These are phyloP conservation scores for Colletotrichum eleusines DNA, from an alignment of 2,329 filamentous ascomycete genomes.

Conservation along the genomic window DNA sequence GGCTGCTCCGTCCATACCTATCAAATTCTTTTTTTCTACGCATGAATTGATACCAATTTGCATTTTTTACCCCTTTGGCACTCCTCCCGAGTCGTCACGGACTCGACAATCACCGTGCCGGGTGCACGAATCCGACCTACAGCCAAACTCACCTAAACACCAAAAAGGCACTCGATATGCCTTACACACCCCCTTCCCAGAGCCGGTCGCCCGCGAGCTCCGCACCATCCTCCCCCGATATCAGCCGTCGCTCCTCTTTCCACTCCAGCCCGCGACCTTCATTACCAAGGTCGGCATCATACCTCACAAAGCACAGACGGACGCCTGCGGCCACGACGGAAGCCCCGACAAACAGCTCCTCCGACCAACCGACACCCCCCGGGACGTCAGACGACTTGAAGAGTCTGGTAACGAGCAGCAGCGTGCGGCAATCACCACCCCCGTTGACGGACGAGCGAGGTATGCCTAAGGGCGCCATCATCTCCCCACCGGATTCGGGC, in stretches of 20 bases:
- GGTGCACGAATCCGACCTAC: slow-evolving; percentile 26
- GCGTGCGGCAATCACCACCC: slow-evolving; percentile 86
- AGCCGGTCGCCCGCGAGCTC: slow-evolving; percentile 70
- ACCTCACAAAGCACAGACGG: slow-evolving; percentile 73
- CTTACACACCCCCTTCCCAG: slow-evolving; percentile 86
- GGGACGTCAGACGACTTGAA: slow-evolving; percentile 64
- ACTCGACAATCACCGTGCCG: slow-evolving; percentile 16
- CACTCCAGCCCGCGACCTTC: slow-evolving; percentile 63
- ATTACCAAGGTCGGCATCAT: slow-evolving; percentile 74
- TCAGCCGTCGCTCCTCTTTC: slow-evolving; percentile 70
- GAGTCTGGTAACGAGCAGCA: slow-evolving; percentile 64
- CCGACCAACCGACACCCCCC: slow-evolving; percentile 59
- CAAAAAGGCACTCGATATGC: slow-evolving; percentile 71
- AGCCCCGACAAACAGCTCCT: slow-evolving; percentile 47
- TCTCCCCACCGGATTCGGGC: slow-evolving; percentile 92
- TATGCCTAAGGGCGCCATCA: slow-evolving; percentile 86
- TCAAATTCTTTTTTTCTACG: slow-evolving; percentile 14
- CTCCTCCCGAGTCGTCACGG: slow-evolving; percentile 12
- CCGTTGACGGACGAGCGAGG: slow-evolving; percentile 77
- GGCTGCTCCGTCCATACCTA: slow-evolving; percentile 2
- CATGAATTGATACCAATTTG: slow-evolving; percentile 43
- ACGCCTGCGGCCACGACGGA: slow-evolving; percentile 60
- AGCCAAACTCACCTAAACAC: slow-evolving; percentile 35
- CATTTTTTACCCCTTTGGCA: slow-evolving; percentile 5
- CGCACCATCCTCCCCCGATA: slow-evolving; percentile 66